Conservation (phyloP, 176 grass and related monocot species). For the Calamus simplicifolius region DNA sequence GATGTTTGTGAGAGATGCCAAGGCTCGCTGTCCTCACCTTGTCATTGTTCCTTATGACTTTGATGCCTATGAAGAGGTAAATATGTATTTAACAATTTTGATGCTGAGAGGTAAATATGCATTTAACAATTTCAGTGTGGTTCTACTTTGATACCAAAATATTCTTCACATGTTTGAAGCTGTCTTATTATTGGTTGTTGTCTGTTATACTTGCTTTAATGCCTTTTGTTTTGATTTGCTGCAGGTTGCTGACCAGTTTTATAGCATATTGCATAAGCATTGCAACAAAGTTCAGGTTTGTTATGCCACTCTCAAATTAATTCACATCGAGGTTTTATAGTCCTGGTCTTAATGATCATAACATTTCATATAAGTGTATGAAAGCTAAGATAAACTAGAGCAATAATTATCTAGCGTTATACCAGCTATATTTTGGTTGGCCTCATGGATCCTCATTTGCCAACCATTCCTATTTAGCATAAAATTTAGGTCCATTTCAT, state of each 20-base stretch:
- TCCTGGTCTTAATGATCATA: no score
- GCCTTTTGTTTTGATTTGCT: slow-evolving; percentile 16
- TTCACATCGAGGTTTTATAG: no score
- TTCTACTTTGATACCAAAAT: not conserved
- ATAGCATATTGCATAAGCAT: slow-evolving; percentile 85
- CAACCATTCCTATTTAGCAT: no score
- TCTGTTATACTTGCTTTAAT: slow-evolving; percentile 18
- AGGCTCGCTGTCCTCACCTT: slow-evolving; percentile 67
- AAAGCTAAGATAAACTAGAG: no score
- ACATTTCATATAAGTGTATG: no score
- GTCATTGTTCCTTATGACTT: slow-evolving; percentile 81
- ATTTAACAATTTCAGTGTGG: not conserved
- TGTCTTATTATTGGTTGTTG: not conserved
- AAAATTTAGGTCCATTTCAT: no score
- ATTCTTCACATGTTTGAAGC: no score
- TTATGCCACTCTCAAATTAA: not conserved
- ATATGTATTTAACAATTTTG: slow-evolving; percentile 3
- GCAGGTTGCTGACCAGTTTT: slow-evolving; percentile 94
- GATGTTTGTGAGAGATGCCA: slow-evolving; percentile 93
- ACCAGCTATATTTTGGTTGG: no score
- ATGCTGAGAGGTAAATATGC: slow-evolving; percentile 46
- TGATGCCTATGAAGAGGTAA: slow-evolving; percentile 84
- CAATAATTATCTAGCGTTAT: no score
- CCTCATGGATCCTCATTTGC: no score
- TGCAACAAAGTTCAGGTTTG: slow-evolving; percentile 80